Conservation (phyloP, 768 basidiomycete species). For the Phanerochaete sordida region DNA sequence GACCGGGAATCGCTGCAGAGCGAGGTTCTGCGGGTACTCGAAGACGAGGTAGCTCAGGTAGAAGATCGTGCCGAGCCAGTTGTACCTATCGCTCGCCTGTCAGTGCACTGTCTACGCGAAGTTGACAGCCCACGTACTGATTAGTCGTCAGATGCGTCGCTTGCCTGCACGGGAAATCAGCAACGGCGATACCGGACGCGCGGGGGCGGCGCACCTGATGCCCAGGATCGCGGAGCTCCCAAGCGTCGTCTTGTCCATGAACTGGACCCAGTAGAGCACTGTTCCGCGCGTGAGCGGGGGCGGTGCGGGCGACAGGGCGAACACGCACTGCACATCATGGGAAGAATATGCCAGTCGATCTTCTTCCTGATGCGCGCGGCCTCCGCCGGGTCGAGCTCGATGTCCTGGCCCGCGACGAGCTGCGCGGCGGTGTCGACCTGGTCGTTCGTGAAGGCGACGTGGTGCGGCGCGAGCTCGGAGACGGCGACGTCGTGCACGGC, state of each 20-base stretch:
- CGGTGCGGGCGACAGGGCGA: background rate
- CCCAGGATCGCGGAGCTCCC: slow-evolving; percentile 68
- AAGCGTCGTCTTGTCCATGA: slow-evolving; percentile 75
- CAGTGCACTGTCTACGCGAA: background rate
- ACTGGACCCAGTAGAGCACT: slow-evolving; percentile 55
- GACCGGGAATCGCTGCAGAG: slow-evolving; percentile 69
- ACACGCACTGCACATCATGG: slow-evolving; percentile 67
- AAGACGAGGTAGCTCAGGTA: slow-evolving; percentile 69
- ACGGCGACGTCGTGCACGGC: background rate
- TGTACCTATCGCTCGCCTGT: slow-evolving; percentile 42
- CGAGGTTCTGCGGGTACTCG: slow-evolving; percentile 73
- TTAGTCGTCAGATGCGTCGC: slow-evolving; percentile 60
- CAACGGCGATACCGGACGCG: background rate
- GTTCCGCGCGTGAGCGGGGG: background rate
- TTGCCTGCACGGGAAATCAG: slow-evolving; percentile 34
- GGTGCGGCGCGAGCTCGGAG: slow-evolving; percentile 17
- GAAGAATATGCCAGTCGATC: slow-evolving; percentile 65
- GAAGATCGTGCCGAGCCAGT: slow-evolving; percentile 77
- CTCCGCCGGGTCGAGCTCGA: slow-evolving; percentile 49
- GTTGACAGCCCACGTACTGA: slow-evolving; percentile 40
- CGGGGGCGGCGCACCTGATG: slow-evolving; percentile 43
- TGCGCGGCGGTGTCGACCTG: slow-evolving; percentile 62
- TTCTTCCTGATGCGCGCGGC: slow-evolving; percentile 52
- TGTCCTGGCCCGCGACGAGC: slow-evolving; percentile 43
- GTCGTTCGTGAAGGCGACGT: slow-evolving; percentile 10